These are phyloP conservation scores for Melastoma candidum DNA, from an alignment of 441 rosid genomes.

Conservation along the genomic window DNA sequence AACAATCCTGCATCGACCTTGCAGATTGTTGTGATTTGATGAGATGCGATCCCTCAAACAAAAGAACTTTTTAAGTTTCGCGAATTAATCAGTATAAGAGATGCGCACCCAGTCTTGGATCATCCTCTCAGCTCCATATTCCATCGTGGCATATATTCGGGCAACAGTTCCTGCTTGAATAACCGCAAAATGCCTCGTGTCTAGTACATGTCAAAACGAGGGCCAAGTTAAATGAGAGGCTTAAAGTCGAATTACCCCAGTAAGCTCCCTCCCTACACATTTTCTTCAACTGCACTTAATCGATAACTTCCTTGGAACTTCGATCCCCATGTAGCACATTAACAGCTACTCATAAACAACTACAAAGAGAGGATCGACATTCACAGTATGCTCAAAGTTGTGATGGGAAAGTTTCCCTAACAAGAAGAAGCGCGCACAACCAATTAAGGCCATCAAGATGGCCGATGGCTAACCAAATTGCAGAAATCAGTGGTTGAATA, in stretches of 20 bases:
- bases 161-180: conserved; percentile 39
- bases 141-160: conserved; percentile 58
- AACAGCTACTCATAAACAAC: not conserved
- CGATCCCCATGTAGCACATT: too few relatives aligned
- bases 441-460: not conserved
- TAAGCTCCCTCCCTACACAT: conserved; percentile 73
- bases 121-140: conserved; percentile 53
- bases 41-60: not conserved
- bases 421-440: not conserved
- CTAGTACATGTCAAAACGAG: not conserved
- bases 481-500: too few relatives aligned
- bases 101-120: conserved; percentile 55
- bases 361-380: conserved; percentile 6
- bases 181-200: not conserved
- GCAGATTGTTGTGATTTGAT: not conserved
- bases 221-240: not conserved
- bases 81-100: not conserved
- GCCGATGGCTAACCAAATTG: not conserved
- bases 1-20: too few relatives aligned
- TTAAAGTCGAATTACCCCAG: conserved; percentile 42
- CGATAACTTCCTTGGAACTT: not conserved
- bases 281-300: conserved; percentile 50
- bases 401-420: conserved; percentile 49
- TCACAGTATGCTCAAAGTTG: conserved; percentile 46
- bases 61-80: not conserved